These are phyloP conservation scores for Pythium rishiriense DNA, from an alignment of 352 stramenopile species.

Conservation along the genomic window DNA sequence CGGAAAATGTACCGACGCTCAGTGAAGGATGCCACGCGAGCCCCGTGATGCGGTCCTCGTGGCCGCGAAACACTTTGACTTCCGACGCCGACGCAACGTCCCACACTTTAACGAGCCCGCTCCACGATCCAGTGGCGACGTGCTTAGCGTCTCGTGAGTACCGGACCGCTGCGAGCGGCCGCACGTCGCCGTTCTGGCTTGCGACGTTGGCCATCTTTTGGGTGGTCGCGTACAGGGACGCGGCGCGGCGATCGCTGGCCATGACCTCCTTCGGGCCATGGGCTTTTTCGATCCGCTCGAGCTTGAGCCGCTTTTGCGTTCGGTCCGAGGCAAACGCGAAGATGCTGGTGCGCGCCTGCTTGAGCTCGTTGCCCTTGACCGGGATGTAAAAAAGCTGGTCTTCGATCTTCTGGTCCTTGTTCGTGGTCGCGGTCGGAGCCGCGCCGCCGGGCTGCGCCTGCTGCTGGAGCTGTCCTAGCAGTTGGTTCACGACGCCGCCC, in stretches of 20 bases:
- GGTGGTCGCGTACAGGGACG: constrained; percentile 76
- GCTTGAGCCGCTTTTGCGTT: constrained; percentile 59
- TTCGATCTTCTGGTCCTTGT: constrained; percentile 35
- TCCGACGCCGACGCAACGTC: constrained; percentile 68
- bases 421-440: constrained; percentile 27
- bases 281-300: constrained; percentile 48
- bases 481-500: constrained; percentile 56
- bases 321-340: constrained; percentile 74
- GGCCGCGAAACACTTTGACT: constrained; percentile 79
- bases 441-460: constrained; percentile 2
- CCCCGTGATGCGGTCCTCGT: constrained; percentile 88
- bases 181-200: constrained; percentile 94
- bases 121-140: constrained; percentile 92
- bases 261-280: constrained; percentile 37
- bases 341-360: constrained; percentile 79
- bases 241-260: constrained; percentile 68
- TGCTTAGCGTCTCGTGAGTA: constrained; percentile 63
- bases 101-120: constrained; percentile 94
- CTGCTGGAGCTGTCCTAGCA: constrained; percentile 38
- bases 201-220: constrained; percentile 84
- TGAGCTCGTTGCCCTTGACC: constrained; percentile 75
- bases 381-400: constrained; percentile 88
- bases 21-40: constrained; percentile 77
- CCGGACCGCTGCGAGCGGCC: constrained; percentile 81
- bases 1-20: constrained; percentile 34